These are phyloP conservation scores for Fusarium napiforme DNA, from an alignment of 2,329 filamentous ascomycete genomes.

Conservation along the genomic window DNA sequence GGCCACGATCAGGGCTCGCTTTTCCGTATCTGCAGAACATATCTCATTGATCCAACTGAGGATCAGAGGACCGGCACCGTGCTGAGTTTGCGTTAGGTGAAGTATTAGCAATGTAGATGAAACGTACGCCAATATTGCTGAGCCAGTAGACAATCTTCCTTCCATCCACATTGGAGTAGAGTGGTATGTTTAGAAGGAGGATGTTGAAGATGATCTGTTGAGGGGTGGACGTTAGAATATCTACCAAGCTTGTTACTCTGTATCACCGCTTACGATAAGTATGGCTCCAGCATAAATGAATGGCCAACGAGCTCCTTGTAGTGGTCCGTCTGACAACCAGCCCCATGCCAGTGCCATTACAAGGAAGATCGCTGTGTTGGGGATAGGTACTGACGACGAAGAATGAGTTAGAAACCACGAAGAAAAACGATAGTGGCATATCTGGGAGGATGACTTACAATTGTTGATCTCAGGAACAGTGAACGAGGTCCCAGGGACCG, in stretches of 20 bases:
- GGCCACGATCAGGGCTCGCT: constrained; percentile 29
- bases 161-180: constrained; percentile 15
- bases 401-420: neutral
- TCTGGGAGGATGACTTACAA: neutral
- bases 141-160: constrained; percentile 38
- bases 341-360: constrained; percentile 28
- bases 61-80: constrained; percentile 36
- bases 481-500: neutral
- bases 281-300: constrained; percentile 34
- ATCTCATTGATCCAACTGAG: constrained; percentile 42
- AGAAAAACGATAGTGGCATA: no score
- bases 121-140: constrained; percentile 35
- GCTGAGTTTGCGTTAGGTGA: neutral
- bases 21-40: constrained; percentile 34
- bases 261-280: neutral
- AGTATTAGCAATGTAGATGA: neutral
- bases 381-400: constrained; percentile 6
- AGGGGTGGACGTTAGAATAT: no score
- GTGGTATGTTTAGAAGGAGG: constrained; percentile 24
- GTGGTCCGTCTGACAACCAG: constrained; percentile 34
- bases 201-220: constrained; percentile 12
- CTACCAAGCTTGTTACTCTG: no score
- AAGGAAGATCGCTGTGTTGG: constrained; percentile 29
- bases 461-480: constrained; percentile 4
- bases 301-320: constrained; percentile 17